phyloP scores from a whole-genome alignment of 768 basidiomycete genomes.

The Auriculariales sp. region DNA sequence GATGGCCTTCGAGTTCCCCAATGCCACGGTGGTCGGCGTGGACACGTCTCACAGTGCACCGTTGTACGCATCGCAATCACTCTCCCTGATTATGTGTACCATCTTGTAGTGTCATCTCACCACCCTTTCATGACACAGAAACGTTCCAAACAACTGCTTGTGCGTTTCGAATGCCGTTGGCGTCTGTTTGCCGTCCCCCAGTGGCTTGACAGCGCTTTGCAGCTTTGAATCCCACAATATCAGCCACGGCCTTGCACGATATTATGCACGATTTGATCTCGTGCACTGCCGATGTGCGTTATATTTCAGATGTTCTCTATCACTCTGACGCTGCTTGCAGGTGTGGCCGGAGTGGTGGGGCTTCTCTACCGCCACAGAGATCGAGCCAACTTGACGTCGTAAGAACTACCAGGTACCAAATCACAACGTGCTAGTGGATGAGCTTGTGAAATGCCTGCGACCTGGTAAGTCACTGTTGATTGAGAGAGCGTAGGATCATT shows the following conservation, averaged over 20 bases:
- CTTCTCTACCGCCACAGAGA: not conserved
- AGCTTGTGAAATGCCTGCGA: not conserved
- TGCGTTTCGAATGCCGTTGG: too few relatives aligned
- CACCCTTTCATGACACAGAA: not conserved
- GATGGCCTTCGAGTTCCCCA: constrained; percentile 3
- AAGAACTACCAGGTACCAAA: not conserved
- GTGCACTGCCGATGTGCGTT: constrained; percentile 1
- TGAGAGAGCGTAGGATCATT: not conserved
- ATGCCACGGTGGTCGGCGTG: constrained; percentile 2
- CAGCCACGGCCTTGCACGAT: not conserved
- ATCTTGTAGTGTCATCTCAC: too few relatives aligned
- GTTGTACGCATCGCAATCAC: too few relatives aligned
- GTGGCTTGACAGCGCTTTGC: not conserved
- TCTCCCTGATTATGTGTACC: too few relatives aligned
- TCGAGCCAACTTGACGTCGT: not conserved
- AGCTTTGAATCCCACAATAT: not conserved
- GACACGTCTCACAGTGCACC: not conserved
- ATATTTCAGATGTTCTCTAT: not conserved
- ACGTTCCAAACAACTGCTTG: not conserved
- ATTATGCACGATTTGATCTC: not conserved
- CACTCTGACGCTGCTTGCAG: not conserved
- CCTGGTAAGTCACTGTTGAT: not conserved
- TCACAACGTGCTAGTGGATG: not conserved
- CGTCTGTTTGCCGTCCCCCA: not conserved
- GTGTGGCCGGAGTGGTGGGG: not conserved